Evolutionary conservation across 345 rosid species (phyloP), one percentile per base, ranked within the genome.

Genomic region (Aegle marmelos): DNA sequence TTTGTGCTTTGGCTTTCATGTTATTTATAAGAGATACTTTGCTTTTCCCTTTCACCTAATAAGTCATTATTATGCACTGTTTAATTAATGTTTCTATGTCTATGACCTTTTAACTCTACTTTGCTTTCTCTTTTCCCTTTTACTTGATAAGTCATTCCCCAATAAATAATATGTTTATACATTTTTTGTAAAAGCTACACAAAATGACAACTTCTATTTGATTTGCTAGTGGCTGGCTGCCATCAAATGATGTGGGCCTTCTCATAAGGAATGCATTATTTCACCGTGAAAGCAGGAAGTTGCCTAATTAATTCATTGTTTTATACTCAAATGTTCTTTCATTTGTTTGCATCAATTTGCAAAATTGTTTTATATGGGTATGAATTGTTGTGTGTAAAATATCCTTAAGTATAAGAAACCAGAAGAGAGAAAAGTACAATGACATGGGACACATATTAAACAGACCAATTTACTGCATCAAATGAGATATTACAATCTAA

Each of bases 231-330:
- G n/a, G n/a, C n/a, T n/a, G n/a, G n/a, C n/a, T n/a, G n/a, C n/a
- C n/a, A 37, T 94, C 98, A 64, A 94, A 89, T 88, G 94, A 91
- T 34, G 78, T 91, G 83, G 87, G 73, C 87, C 98, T 73, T 89
- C 97, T 0, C 95, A 97, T 39, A 88, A 88, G 85, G 94, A 91
- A 57, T 90, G 78, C 77, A 83, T 91, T 74, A 80, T 88, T 74
- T 90, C 99, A 68, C 98, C 22, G 90, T 91, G 30, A 94, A 91
- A 88, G 97, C 97, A 25, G 99, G 92, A 82, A 87, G 96, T 89
- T 57, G 53, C 64, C 31, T 11, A 48, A 34, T 58, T 7, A 36
- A 19, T 39, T 69, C 33, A 21, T 59, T 69, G 17, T 33, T 33
- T 17, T 28, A 17, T 16, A 34, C 70, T 45, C 39, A 73, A 11